Percentiles rank a stretch among this genome's conserved stretches.
Evolutionary conservation across 1,284 basidiomycete genomes (phyloP).

Genomic region (Vanrija sp.): DNA sequence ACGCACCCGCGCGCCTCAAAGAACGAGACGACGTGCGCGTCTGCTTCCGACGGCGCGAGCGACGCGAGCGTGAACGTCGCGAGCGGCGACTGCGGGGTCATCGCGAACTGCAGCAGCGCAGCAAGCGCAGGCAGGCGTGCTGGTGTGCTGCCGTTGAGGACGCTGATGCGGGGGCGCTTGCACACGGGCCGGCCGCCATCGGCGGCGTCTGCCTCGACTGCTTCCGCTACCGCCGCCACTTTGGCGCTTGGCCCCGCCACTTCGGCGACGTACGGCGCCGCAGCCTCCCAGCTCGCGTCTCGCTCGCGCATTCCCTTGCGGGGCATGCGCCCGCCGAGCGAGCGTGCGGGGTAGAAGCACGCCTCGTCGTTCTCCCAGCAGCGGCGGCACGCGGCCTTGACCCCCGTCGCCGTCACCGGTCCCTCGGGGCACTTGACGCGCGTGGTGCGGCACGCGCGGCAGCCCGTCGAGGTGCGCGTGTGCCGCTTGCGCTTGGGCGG

Average conservation of each 20-base stretch:
- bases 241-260: no score
- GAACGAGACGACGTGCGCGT: slow-evolving; percentile 13
- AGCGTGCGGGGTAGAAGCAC: slow-evolving; percentile 17
- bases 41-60: background rate
- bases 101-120: no score
- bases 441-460: slow-evolving; percentile 2
- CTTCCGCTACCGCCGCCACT: background rate
- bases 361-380: slow-evolving; percentile 17
- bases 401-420: background rate
- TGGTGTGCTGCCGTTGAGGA: no score
- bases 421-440: slow-evolving; percentile 14
- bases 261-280: background rate
- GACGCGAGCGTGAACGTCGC: slow-evolving; percentile 7
- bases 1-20: slow-evolving; percentile 18
- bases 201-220: slow-evolving; percentile 8
- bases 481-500: background rate
- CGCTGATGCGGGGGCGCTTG: no score
- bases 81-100: background rate
- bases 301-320: slow-evolving; percentile 6
- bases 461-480: slow-evolving; percentile 6
- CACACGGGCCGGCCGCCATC: background rate
- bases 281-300: slow-evolving; percentile 9
- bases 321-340: no score
- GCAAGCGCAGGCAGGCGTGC: no score
- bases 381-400: slow-evolving; percentile 15